Base-by-base conservation (phyloP, 2,329 filamentous ascomycete species). In the Microsporum audouinii region DNA sequence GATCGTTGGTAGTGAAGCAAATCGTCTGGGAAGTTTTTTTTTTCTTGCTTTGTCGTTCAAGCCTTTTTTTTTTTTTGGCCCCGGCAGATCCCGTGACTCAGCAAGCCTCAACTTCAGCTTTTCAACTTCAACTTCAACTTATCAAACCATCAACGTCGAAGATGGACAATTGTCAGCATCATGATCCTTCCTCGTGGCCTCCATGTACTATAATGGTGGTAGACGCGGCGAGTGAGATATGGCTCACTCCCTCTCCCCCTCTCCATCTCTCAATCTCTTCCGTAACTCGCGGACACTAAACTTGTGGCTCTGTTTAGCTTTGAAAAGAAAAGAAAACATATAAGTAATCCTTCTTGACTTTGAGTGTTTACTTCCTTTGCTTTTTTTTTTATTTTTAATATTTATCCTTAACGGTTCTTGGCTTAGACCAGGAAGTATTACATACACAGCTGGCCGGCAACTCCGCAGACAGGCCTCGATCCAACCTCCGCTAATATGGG, bases 291-390 rank as follows among this genome's bases (percentile, higher is more conserved):
- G 45, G 45, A 49, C 45, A 49, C 45, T 49, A 49, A 49, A 49
- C 45, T 3, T 55, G 49, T 55, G 49, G 49, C 49, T 55, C 49
- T 36, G 49, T 55, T 36, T 55, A 55, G 31, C 49, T 55, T 55
- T 55, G 31, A 31, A 55, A 55, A 17, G n/a, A 5, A 36, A 23
- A 36, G 12, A 55, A 34, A 55, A 55, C 31, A 31, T 29, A 55
- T 36, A 33, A 36, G 29, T 8, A 55, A 55, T 55, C 49, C 49
- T 55, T 55, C 49, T 55, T 31, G 36, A 55, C 49, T 31, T 55
- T 29, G 8, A 49, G 10, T 23, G 17, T 47, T 29, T 43, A 14
- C 39, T n/a, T 43, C 6, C n/a, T 43, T 43, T 43, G 34, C 34
- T 36, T 36, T 36, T 36, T 10, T 36, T 36, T 36, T 10, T 41